phyloP scores from a whole-genome alignment of 2,329 filamentous ascomycete genomes.

The Hypoxylon sp. region DNA sequence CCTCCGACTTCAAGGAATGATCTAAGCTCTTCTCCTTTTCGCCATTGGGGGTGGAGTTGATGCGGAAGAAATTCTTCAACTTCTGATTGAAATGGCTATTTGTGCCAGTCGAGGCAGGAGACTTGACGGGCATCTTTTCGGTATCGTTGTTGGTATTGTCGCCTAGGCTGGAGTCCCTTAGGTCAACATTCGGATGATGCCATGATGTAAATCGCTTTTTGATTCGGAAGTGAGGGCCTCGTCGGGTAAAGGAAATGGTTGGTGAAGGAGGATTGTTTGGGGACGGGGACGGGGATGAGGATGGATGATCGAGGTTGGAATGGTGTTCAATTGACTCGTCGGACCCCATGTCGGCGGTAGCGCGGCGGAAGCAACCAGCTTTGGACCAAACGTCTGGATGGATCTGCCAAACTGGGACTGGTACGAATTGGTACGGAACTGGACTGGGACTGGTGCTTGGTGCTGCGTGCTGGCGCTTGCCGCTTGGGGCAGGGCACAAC shows the following conservation, averaged over 20 bases:
- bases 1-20: conserved; percentile 66
- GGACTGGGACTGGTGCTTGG: background rate
- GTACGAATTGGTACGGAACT: background rate
- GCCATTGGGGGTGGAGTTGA: conserved; percentile 63
- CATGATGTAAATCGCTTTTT: conserved; percentile 56
- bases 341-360: conserved; percentile 46
- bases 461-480: background rate
- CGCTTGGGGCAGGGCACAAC: conserved; percentile 20
- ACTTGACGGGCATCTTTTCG: conserved; percentile 68
- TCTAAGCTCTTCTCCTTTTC: conserved; percentile 57
- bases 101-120: conserved; percentile 64
- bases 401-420: conserved; percentile 40
- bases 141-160: conserved; percentile 37
- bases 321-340: conserved; percentile 49
- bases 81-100: conserved; percentile 72
- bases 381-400: conserved; percentile 30
- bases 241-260: conserved; percentile 46
- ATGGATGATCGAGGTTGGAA: conserved; percentile 46
- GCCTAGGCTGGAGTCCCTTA: conserved; percentile 39
- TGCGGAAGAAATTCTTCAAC: conserved; percentile 80
- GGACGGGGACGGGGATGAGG: conserved; percentile 31
- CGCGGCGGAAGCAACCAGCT: conserved; percentile 36
- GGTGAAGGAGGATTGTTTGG: conserved; percentile 46
- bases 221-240: conserved; percentile 51
- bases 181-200: conserved; percentile 53